Evolutionary conservation across 139 green algal genomes (phyloP), one percentile per base, ranked within the genome.

Genomic region (Volvox africanus): DNA sequence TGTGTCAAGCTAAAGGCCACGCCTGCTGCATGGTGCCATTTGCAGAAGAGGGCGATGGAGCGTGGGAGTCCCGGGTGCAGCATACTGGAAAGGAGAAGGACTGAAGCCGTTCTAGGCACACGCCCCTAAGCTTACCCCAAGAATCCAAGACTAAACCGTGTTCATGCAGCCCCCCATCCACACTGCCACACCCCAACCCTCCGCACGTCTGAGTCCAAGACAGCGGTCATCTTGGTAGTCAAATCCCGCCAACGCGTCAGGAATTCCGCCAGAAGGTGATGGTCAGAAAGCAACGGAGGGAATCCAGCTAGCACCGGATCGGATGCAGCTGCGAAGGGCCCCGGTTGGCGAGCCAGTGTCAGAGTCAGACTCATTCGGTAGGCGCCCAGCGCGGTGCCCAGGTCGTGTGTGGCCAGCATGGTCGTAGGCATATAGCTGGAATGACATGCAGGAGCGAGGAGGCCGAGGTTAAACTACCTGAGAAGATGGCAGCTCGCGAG

Each of bases 381-480:
- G 35, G 90, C 75, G 32, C 73, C 94, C 77, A 96, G 75, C 3
- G 88, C 68, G 30, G 75, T 89, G 36, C 35, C 92, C 55, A 94
- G 73, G 84, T 93, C 89, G 6, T 86, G 62, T 11, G 88, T 62
- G 24, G 84, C 92, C 21, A 95, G 78, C 85, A 95, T 89, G 18
- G 92, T 96, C 62, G 69, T 36, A 1, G 94, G 94, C 91, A 95
- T 94, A 75, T 88, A 94, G 28, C 94, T 95, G 93, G 28, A 19
- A 71, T 30, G 28, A 37, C 19, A 55, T 9, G 44, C 44, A 55
- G 9, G 5, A 55, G 44, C 9, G 44, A 55, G 44, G 44, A 55
- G 44, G 44, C 9, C 44, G 44, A 55, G 44, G 44, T 55, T 14
- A 55, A 5, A 9, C 5, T 9, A 55, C 44, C 44, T 55, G 44